A percentile compares a stretch with the other conserved stretches of the same genome.
Evolutionary conservation across 768 basidiomycete species (phyloP).

Genomic region (Auricularia sp.): DNA sequence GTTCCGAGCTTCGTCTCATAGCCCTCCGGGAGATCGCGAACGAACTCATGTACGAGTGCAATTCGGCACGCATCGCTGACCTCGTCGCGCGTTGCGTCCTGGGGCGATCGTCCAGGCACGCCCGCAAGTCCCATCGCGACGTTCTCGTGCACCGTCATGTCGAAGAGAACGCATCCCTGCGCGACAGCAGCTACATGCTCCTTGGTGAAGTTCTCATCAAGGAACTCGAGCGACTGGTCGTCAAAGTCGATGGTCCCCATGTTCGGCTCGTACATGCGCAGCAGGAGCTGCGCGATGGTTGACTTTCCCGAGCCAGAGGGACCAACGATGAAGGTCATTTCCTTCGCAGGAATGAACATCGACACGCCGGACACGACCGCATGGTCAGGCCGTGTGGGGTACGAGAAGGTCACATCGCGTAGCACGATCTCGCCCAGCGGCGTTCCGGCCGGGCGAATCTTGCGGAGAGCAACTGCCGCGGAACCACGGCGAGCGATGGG

Average conservation of each 20-base stretch:
- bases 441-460: slow-evolving; percentile 45
- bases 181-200: slow-evolving; percentile 64
- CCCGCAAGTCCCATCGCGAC: slow-evolving; percentile 67
- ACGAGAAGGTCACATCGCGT: slow-evolving; percentile 52
- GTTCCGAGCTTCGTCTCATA: slow-evolving; percentile 77
- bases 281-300: slow-evolving; percentile 51
- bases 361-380: slow-evolving; percentile 48
- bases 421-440: slow-evolving; percentile 67
- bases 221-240: slow-evolving; percentile 64
- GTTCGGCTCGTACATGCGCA: slow-evolving; percentile 63
- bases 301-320: slow-evolving; percentile 72
- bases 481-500: not conserved
- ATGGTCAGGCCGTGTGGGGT: slow-evolving; percentile 57
- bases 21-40: slow-evolving; percentile 71
- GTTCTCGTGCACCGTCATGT: slow-evolving; percentile 74
- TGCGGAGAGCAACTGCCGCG: slow-evolving; percentile 31
- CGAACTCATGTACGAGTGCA: slow-evolving; percentile 81
- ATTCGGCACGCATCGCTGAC: slow-evolving; percentile 76
- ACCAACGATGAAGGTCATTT: slow-evolving; percentile 74
- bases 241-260: slow-evolving; percentile 67
- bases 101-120: slow-evolving; percentile 19
- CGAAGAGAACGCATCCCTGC: slow-evolving; percentile 74
- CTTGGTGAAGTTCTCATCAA: slow-evolving; percentile 63
- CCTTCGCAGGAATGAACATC: slow-evolving; percentile 59
- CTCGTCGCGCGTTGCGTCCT: slow-evolving; percentile 50